Conservation (phyloP, 2,329 filamentous ascomycete species). For the Alternaria ethzedia region DNA sequence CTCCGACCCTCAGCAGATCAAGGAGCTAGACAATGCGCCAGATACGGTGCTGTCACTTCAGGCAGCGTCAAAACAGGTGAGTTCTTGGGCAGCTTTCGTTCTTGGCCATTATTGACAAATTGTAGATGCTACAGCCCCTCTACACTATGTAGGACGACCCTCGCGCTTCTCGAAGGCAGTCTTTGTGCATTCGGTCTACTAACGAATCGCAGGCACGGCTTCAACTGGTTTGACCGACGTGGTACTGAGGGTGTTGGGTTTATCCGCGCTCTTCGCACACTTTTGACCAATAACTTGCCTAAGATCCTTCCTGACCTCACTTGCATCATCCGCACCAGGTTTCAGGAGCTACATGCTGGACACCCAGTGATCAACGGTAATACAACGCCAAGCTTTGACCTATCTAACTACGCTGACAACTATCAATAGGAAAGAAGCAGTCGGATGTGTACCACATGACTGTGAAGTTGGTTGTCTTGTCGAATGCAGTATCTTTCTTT, state of each 20-base stretch:
- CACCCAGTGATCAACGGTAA: slow-evolving; percentile 11
- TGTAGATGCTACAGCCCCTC: slow-evolving; percentile 18
- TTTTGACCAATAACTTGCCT: slow-evolving; percentile 28
- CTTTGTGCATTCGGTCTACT: background rate
- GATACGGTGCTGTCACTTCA: slow-evolving; percentile 21
- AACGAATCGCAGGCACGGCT: slow-evolving; percentile 32
- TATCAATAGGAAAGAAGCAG: slow-evolving; percentile 7
- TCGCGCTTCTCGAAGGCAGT: background rate
- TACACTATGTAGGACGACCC: slow-evolving; percentile 14
- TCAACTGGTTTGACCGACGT: slow-evolving; percentile 39
- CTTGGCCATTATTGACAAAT: background rate
- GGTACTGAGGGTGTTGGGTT: slow-evolving; percentile 37
- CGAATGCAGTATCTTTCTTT: slow-evolving; percentile 25
- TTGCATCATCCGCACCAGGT: slow-evolving; percentile 14
- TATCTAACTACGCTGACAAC: background rate
- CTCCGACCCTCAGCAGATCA: slow-evolving; percentile 22
- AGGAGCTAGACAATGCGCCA: slow-evolving; percentile 21
- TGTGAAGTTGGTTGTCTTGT: slow-evolving; percentile 17
- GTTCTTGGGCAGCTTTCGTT: background rate
- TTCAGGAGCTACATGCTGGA: slow-evolving; percentile 12
- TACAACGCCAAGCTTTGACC: background rate
- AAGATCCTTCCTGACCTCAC: slow-evolving; percentile 22
- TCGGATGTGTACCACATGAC: slow-evolving; percentile 20
- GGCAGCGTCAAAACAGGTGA: slow-evolving; percentile 23
- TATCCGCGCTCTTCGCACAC: slow-evolving; percentile 23